These are phyloP conservation scores for Lentinula detonsa DNA, from an alignment of 768 basidiomycete species.

Conservation along the genomic window DNA sequence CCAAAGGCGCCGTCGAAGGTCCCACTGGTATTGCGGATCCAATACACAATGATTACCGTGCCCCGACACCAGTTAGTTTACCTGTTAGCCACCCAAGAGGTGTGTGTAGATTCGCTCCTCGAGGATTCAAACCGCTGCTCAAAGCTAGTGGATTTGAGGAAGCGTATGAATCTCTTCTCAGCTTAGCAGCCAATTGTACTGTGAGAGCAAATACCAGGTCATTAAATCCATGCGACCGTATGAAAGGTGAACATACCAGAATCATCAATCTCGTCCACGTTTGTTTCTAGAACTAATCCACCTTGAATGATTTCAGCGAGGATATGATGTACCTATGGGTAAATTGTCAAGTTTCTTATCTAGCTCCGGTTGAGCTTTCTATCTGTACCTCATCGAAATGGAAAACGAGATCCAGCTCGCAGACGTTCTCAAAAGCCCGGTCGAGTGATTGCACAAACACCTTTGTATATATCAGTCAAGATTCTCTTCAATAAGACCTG, in stretches of 20 bases:
- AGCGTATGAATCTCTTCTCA: constrained; percentile 71
- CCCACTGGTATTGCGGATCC: too few species aligned
- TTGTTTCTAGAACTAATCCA: constrained; percentile 93
- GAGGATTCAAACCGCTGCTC: constrained; percentile 56
- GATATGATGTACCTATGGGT: constrained; percentile 80
- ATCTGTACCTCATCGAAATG: constrained; percentile 89
- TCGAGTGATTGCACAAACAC: constrained; percentile 98
- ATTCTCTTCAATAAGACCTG: background rate
- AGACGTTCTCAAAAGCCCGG: constrained; percentile 95
- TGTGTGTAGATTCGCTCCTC: constrained; percentile 56
- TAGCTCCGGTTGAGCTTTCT: background rate
- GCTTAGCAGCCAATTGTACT: constrained; percentile 69
- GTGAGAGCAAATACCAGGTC: constrained; percentile 11
- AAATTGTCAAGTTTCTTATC: background rate
- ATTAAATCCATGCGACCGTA: background rate
- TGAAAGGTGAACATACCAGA: constrained; percentile 43
- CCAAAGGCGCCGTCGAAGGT: too few species aligned
- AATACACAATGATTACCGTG: constrained; percentile 18
- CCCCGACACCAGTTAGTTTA: constrained; percentile 61
- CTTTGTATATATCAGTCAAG: constrained; percentile 29
- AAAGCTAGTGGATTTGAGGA: constrained; percentile 81
- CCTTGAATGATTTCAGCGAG: constrained; percentile 96
- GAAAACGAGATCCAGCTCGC: constrained; percentile 96
- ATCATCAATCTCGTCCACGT: constrained; percentile 76
- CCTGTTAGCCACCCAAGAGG: constrained; percentile 78